Base-by-base conservation (phyloP, 2,329 filamentous ascomycete genomes). In the Cladophialophora bantiana region DNA sequence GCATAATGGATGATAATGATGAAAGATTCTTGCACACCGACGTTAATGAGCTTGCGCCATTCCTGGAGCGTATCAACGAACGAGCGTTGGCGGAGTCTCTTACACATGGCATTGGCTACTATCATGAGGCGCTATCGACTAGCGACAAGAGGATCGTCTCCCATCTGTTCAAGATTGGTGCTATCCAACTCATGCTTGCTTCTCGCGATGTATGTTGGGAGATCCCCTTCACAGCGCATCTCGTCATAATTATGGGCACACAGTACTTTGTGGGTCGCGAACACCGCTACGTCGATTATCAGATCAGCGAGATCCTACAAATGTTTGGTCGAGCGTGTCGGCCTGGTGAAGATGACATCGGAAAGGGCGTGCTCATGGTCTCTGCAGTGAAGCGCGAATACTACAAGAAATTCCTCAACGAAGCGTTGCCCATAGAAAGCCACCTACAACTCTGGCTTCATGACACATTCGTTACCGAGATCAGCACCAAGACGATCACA, bases 361-460 rank as follows among this genome's bases (percentile, higher is more conserved):
- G 91, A 54, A 92, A 92, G 68, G 96, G 94, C 72, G 92, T 99
- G n/a, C 84, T 99, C 53, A 98, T 99, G 95, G 88, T 97, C 10
- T 93, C 94, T 2, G 89, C 91, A 18, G 93, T 96, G 56, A 97
- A 96, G 84, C 89, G 95, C 42, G 94, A 97, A 70, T 99, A 97
- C 80, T 99, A 98, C 86, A 96, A 95, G 82, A 99, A 99, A 80
- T 99, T 99, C 83, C 82, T 99, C 71, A 94, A 95, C 73, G 96
- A 99, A 78, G 95, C 95, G 20, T 83, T 99, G 50, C 95, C 95
- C 0, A 93, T 99, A 31, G 95, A 99, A 81, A 97, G 93, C 71
- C 93, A 97, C 77, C 85, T 99, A 36, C 92, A 96, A 76, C 89
- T 91, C 64, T 97, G 93, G 78, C 84, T 99, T 38, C 93, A 96